These are phyloP conservation scores for Blastobotrys attinorum DNA, from an alignment of 805 yeast species.

Conservation along the genomic window DNA sequence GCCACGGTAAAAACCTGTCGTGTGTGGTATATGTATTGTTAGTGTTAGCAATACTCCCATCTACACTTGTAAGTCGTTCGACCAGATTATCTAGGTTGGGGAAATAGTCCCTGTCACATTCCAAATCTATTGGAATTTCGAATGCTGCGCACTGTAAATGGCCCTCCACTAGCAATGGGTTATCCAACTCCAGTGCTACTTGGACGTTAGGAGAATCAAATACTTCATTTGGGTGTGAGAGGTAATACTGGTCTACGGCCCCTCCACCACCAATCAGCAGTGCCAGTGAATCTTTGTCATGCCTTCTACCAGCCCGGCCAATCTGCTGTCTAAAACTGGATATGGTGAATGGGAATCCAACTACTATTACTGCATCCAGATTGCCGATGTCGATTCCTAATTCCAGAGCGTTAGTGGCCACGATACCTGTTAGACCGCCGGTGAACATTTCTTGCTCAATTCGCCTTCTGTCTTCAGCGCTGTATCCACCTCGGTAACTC, in stretches of 20 bases:
- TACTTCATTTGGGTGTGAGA: slow-evolving; percentile 57
- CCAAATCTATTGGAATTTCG: slow-evolving; percentile 59
- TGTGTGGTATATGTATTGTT: slow-evolving; percentile 47
- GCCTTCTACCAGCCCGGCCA: slow-evolving; percentile 92
- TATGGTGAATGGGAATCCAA: slow-evolving; percentile 86
- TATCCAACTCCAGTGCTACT: slow-evolving; percentile 51
- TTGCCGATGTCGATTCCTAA: slow-evolving; percentile 93
- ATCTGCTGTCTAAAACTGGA: slow-evolving; percentile 90
- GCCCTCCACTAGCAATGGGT: slow-evolving; percentile 58
- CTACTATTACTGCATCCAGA: slow-evolving; percentile 81
- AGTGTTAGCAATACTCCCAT: slow-evolving; percentile 18
- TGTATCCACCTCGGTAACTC: slow-evolving; percentile 95
- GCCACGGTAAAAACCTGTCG: slow-evolving; percentile 69
- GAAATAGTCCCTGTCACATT: slow-evolving; percentile 21
- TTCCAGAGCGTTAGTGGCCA: slow-evolving; percentile 93
- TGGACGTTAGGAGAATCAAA: slow-evolving; percentile 46
- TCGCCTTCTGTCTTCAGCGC: slow-evolving; percentile 73
- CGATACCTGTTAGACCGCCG: slow-evolving; percentile 76
- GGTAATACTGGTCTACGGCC: slow-evolving; percentile 81
- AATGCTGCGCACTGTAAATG: slow-evolving; percentile 94
- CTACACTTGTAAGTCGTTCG: slow-evolving; percentile 2
- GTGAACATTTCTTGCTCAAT: slow-evolving; percentile 88
- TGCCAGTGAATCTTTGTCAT: slow-evolving; percentile 66
- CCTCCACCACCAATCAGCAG: slow-evolving; percentile 69
- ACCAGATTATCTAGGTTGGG: background rate